These are phyloP conservation scores for Danielozyma ontarioensis DNA, from an alignment of 805 yeast genomes.

Conservation along the genomic window DNA sequence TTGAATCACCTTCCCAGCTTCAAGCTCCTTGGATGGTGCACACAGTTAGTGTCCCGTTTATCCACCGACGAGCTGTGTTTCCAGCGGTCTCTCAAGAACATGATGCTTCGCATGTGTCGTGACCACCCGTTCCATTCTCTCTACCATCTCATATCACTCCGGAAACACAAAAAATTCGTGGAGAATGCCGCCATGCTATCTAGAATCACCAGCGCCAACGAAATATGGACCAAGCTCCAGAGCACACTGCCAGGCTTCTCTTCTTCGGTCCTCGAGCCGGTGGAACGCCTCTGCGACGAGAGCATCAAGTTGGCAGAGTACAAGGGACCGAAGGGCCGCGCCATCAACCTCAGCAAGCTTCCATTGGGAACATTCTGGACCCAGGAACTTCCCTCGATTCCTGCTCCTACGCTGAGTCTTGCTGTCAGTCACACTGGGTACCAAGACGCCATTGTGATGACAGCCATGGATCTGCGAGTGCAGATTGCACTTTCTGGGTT, in stretches of 20 bases:
- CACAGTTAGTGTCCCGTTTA: slow-evolving; percentile 73
- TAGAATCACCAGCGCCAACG: slow-evolving; percentile 43
- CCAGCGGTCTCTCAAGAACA: slow-evolving; percentile 46
- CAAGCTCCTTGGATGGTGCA: slow-evolving; percentile 74
- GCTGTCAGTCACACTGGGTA: slow-evolving; percentile 43
- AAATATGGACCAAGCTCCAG: slow-evolving; percentile 40
- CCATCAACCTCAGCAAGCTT: slow-evolving; percentile 28
- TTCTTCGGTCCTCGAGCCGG: slow-evolving; percentile 31
- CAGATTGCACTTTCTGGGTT: slow-evolving; percentile 76
- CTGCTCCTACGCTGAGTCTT: slow-evolving; percentile 61
- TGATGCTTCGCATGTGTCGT: slow-evolving; percentile 43
- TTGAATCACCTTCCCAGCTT: slow-evolving; percentile 46
- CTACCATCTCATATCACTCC: slow-evolving; percentile 56
- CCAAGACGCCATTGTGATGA: slow-evolving; percentile 42
- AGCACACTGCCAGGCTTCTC: slow-evolving; percentile 17
- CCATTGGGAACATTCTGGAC: slow-evolving; percentile 51
- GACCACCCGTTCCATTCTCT: slow-evolving; percentile 72
- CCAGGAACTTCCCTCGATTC: slow-evolving; percentile 50
- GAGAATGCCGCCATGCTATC: slow-evolving; percentile 39
- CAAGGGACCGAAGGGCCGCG: slow-evolving; percentile 31
- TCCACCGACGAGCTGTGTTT: slow-evolving; percentile 45
- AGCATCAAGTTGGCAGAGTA: slow-evolving; percentile 47
- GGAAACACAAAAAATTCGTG: slow-evolving; percentile 36
- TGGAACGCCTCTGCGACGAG: slow-evolving; percentile 48
- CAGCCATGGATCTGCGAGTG: slow-evolving; percentile 40